Percentiles rank a stretch among this genome's conserved stretches.
Conservation (phyloP, 1,284 basidiomycete genomes). For the Heterobasidion irregulare region DNA sequence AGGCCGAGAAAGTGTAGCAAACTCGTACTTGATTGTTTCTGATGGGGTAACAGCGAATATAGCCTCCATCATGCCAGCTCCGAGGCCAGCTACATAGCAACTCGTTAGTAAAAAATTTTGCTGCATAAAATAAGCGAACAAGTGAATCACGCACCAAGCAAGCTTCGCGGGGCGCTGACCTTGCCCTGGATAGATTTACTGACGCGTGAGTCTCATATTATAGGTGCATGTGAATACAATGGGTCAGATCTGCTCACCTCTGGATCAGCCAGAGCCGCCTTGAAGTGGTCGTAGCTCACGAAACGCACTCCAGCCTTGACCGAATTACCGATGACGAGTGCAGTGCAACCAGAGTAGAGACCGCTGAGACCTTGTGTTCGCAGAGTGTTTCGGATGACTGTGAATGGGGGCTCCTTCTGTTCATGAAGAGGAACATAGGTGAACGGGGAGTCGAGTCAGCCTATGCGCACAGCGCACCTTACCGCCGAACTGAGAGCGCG, state of each 20-base stretch:
- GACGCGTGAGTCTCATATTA: background rate
- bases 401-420: conserved; percentile 58
- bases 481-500: conserved; percentile 73
- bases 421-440: background rate
- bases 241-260: conserved; percentile 44
- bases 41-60: conserved; percentile 94
- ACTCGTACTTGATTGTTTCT: conserved; percentile 91
- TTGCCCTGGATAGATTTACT: conserved; percentile 56
- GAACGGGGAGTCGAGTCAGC: background rate
- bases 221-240: background rate
- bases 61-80: conserved; percentile 93
- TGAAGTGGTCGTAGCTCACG: conserved; percentile 92
- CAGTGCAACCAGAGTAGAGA: conserved; percentile 82
- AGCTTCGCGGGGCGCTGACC: conserved; percentile 76
- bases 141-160: conserved; percentile 51
- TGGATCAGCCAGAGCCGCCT: conserved; percentile 73
- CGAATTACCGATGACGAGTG: conserved; percentile 85
- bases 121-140: conserved; percentile 1
- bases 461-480: conserved; percentile 36
- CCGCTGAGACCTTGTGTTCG: conserved; percentile 67
- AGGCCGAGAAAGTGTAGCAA: background rate
- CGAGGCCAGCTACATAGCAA: conserved; percentile 71
- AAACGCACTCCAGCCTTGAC: conserved; percentile 93
- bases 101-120: conserved; percentile 4
- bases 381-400: conserved; percentile 66